Evolutionary conservation across 75 land plant species (phyloP), one percentile per base, ranked within the genome.

Genomic region (Pinus tabuliformis): DNA sequence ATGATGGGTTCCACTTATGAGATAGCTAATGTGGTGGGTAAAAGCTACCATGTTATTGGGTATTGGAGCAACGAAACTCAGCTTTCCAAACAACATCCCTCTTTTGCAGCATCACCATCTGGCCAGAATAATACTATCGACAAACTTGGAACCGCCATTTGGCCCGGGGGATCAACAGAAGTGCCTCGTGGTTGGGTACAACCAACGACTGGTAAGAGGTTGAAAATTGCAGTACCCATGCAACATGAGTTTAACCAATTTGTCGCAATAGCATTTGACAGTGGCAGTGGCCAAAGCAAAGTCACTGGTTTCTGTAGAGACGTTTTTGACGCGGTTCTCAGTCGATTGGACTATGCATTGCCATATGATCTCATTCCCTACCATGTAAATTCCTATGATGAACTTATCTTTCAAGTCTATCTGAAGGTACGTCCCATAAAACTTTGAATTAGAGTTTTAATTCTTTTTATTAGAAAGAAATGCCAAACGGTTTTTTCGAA

Each of bases 111-210:
- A 14, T 56, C 74, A 6, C 16, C n/a, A 20, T 16, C 17, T 24
- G 18, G 21, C 65, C 16, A 45, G 39, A 8, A 54, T 11, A 15
- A 21, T 54, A 75, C 17, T n/a, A 83, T 45, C 52, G 79, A 33
- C 13, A 60, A 28, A 45, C 83, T 77, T 3, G 59, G 20, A 52
- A 6, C 56, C 17, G 62, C 80, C 5, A 74, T 80, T 61, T 86
- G 88, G 88, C 86, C 88, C 1, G 88, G 88, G 0, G 85, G 72
- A 2, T 17, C 20, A 12, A 36, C 73, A 8, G 22, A 30, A 20
- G 62, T 76, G 9, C 85, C 88, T 4, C 81, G 74, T 36, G 85
- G 85, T 15, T 82, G 85, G 87, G 72, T 73, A n/a, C 54, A 76
- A 3, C 87, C 87, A 7, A 77, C 74, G 17, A 77, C 59, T 56